Conservation (phyloP, 805 yeast genomes). For the Kregervanrija delftensis region DNA sequence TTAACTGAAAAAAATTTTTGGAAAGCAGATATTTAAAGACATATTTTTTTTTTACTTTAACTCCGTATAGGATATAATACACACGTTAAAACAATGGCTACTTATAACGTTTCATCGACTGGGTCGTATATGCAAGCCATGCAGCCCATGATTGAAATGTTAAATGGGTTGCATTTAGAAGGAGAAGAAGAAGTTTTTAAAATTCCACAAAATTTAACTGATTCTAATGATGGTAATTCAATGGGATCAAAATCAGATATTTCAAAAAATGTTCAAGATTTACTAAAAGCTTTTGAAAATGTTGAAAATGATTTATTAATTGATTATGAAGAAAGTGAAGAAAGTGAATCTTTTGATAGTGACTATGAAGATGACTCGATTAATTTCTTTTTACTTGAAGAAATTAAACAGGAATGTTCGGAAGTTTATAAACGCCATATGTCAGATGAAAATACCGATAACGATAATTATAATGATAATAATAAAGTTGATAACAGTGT, state of each 20-base stretch:
- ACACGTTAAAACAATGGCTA: conserved; percentile 30
- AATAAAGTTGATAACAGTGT: conserved; percentile 7
- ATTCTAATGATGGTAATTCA: conserved; percentile 17
- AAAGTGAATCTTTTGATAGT: conserved; percentile 2
- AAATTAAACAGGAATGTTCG: conserved; percentile 17
- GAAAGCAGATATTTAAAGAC: neutral
- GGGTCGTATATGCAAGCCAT: conserved; percentile 75
- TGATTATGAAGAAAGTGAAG: conserved; percentile 11
- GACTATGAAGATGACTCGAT: conserved; percentile 5
- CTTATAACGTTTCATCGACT: conserved; percentile 56
- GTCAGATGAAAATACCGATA: conserved; percentile 14
- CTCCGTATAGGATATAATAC: no score
- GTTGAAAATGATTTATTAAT: conserved; percentile 15
- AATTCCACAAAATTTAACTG: conserved; percentile 26
- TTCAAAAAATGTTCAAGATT: conserved; percentile 16
- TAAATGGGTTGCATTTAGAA: conserved; percentile 28
- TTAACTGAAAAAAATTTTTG: no score
- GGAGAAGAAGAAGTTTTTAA: conserved; percentile 16
- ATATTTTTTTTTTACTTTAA: no score
- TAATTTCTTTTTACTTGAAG: conserved; percentile 11
- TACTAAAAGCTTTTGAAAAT: conserved; percentile 28
- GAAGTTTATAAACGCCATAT: conserved; percentile 24
- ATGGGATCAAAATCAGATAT: conserved; percentile 20
- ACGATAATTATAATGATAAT: conserved; percentile 5
- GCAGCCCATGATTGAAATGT: conserved; percentile 55